Evolutionary conservation across 441 rosid species (phyloP).

Genomic region (Croton setiger): DNA sequence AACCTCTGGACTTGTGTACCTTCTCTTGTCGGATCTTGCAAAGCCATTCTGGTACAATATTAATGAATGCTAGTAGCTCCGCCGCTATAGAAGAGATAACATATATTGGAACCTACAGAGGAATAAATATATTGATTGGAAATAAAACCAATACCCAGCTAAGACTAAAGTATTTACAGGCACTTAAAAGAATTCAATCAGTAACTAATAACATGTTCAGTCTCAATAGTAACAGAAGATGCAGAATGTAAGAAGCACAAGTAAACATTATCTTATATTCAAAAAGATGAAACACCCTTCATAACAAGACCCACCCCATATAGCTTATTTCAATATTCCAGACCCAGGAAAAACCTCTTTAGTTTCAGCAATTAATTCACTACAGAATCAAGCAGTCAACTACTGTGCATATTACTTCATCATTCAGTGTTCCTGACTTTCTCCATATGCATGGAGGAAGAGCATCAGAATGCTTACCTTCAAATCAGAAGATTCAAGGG

Average conservation of each 20-base stretch:
- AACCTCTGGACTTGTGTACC: slow-evolving; percentile 35
- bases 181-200: neutral
- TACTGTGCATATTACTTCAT: neutral
- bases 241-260: neutral
- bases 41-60: slow-evolving; percentile 84
- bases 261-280: neutral
- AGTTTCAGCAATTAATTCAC: neutral
- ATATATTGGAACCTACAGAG: slow-evolving; percentile 67
- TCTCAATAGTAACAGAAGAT: neutral
- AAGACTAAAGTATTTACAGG: neutral
- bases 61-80: slow-evolving; percentile 70
- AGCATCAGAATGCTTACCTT: slow-evolving; percentile 34
- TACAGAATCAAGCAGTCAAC: neutral
- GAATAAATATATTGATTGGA: slow-evolving; percentile 12
- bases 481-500: slow-evolving; percentile 46
- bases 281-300: neutral
- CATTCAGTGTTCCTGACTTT: neutral
- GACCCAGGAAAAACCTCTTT: neutral
- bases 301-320: neutral
- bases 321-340: neutral
- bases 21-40: slow-evolving; percentile 72
- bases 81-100: slow-evolving; percentile 71
- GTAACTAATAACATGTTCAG: neutral
- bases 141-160: neutral
- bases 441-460: slow-evolving; percentile 16